These are phyloP conservation scores for Sporothrix dimorphospora DNA, from an alignment of 2,329 filamentous ascomycete genomes.

Conservation along the genomic window DNA sequence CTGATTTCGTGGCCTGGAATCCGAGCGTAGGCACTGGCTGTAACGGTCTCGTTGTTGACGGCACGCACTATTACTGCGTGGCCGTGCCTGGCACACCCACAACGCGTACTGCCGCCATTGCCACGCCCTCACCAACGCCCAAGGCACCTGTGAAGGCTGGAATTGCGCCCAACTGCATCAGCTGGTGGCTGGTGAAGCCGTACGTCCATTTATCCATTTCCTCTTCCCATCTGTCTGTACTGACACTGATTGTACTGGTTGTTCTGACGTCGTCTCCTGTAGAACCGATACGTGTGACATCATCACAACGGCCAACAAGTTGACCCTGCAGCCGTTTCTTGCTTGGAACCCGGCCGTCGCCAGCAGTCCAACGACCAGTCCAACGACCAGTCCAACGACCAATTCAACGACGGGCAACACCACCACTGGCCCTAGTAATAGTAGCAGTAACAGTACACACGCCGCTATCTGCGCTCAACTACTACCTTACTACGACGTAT, in stretches of 20 bases:
- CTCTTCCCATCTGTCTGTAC: background rate
- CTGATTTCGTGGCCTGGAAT: too few relatives aligned
- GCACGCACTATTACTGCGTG: too few relatives aligned
- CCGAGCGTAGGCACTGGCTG: too few relatives aligned
- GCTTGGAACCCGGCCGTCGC: conserved; percentile 3
- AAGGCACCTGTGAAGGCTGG: too few relatives aligned
- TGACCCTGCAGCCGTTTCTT: conserved; percentile 3
- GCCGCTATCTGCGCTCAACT: background rate
- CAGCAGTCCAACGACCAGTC: background rate
- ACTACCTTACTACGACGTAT: background rate
- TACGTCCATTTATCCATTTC: background rate
- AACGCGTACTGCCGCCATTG: too few relatives aligned
- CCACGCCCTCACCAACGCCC: too few relatives aligned
- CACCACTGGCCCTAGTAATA: background rate
- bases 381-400: too few relatives aligned
- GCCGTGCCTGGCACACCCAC: too few relatives aligned
- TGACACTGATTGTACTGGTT: background rate
- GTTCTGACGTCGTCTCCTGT: background rate
- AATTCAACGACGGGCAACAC: too few relatives aligned
- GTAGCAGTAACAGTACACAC: background rate
- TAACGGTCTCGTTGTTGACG: too few relatives aligned
- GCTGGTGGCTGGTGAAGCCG: too few relatives aligned
- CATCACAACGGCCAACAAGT: background rate
- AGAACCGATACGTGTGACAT: conserved; percentile 21
- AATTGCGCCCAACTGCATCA: too few relatives aligned